These are phyloP conservation scores for Diaporthe amygdali DNA, from an alignment of 2,329 filamentous ascomycete genomes.

Conservation along the genomic window DNA sequence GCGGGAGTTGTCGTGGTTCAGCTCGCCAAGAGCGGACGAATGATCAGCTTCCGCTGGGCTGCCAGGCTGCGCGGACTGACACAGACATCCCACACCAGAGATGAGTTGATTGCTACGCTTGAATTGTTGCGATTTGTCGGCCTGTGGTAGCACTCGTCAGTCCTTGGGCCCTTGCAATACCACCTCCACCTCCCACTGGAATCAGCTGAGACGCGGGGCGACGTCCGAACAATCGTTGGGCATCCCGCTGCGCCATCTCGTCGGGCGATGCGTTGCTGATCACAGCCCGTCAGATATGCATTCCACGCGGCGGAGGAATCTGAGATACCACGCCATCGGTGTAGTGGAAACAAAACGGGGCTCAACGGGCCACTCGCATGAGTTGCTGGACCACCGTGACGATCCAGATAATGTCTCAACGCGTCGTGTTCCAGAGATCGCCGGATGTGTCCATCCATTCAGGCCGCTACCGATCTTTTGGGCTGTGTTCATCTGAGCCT, in stretches of 20 bases:
- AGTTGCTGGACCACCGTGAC: neutral
- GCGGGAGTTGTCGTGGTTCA: neutral
- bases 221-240: neutral
- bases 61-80: neutral
- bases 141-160: neutral
- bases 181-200: neutral
- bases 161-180: neutral
- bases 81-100: neutral
- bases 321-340: neutral
- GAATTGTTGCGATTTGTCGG: constrained; percentile 6
- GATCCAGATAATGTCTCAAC: neutral
- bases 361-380: neutral
- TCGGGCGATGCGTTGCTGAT: neutral
- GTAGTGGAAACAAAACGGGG: neutral
- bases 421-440: neutral
- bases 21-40: neutral
- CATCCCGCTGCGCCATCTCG: neutral
- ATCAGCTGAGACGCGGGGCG: neutral
- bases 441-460: neutral
- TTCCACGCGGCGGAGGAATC: neutral
- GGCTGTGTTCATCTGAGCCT: neutral
- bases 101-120: neutral
- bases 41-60: neutral
- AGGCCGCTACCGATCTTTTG: neutral
- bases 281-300: neutral